Evolutionary conservation across 768 basidiomycete species (phyloP).

Genomic region (Boletus tomentosulus): DNA sequence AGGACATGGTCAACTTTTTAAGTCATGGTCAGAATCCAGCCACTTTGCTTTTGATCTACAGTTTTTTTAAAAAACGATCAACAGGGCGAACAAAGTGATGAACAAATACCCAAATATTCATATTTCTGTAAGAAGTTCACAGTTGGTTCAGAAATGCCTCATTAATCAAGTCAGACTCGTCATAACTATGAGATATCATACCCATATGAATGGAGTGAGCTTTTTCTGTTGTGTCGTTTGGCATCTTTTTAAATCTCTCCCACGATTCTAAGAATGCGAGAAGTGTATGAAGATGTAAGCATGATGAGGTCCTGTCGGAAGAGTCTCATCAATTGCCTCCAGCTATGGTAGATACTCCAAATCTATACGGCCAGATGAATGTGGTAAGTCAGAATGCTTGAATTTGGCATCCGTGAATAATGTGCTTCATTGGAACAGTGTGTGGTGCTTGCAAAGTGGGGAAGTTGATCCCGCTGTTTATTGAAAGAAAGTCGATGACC

Average conservation of each 20-base stretch:
- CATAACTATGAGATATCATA: constrained; percentile 76
- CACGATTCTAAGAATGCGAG: constrained; percentile 47
- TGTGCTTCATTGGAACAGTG: constrained; percentile 34
- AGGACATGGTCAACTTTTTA: constrained; percentile 69
- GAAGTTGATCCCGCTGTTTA: constrained; percentile 54
- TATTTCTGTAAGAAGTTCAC: constrained; percentile 52
- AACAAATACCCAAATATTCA: constrained; percentile 61
- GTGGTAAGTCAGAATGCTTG: constrained; percentile 40
- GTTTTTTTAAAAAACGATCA: not conserved
- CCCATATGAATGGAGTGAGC: constrained; percentile 69
- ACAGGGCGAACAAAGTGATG: constrained; percentile 68
- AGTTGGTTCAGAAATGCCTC: constrained; percentile 3
- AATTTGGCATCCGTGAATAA: not conserved
- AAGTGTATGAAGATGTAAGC: constrained; percentile 60
- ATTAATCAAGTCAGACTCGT: constrained; percentile 44
- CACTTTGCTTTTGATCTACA: not conserved
- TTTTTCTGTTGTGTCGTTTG: not conserved
- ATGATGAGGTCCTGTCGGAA: not conserved
- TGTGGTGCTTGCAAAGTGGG: constrained; percentile 66
- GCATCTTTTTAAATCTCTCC: constrained; percentile 1
- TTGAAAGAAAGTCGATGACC: constrained; percentile 32
- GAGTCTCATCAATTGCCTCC: constrained; percentile 4
- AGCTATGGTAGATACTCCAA: constrained; percentile 76
- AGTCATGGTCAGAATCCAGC: constrained; percentile 51
- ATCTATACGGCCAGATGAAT: constrained; percentile 63